Base-by-base conservation (phyloP, 2,329 filamentous ascomycete species). In the Emmonsiellopsis sp. region DNA sequence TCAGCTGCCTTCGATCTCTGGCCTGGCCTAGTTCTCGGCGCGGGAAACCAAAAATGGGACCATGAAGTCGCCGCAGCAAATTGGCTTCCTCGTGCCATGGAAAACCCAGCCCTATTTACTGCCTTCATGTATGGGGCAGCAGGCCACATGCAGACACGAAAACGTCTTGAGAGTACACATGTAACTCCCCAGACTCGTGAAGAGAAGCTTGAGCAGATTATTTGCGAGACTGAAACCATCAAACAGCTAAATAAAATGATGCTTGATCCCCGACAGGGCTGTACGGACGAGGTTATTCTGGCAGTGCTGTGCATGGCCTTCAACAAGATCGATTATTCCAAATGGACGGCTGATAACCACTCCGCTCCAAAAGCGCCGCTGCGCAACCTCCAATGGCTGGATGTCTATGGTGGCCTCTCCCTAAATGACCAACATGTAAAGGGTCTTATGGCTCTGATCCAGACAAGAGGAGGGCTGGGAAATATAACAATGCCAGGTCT, bases 401-500 rank as follows among this genome's bases (percentile, higher is more conserved):
- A 63, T 48, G 55, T 64, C 2, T 65, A 63, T 46, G 61, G 62
- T 11, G 58, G 57, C 27, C 50, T 62, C 13, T 59, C 62, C 7
- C 47, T 60, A 11, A 62, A 61, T 17, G 59, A 63, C 27, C 57
- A 61, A 21, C 62, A 64, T 51, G 48, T 64, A 11, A 60, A 61
- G 50, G 62, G 61, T 31, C 58, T 65, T 45, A 40, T 63, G 42
- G 57, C 56, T n/a, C 55, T 65, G 1, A 54, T 73, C 42, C 62
- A 64, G 17, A 49, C 70, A 6, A 64, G 66, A 33, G 71, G 71
- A 5, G 71, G 71, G 0, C 53, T 74, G 7, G 55, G 62, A 5
- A 63, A 67, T 10, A 63, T 74, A 34, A 61, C 61, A 36, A 58
- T 70, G 17, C 65, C 66, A 7, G 70, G 71, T 2, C 54, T 73